A percentile compares a stretch with the other conserved stretches of the same genome.
Conservation (phyloP, 75 land plant species). For the Cunninghamia lanceolata region DNA sequence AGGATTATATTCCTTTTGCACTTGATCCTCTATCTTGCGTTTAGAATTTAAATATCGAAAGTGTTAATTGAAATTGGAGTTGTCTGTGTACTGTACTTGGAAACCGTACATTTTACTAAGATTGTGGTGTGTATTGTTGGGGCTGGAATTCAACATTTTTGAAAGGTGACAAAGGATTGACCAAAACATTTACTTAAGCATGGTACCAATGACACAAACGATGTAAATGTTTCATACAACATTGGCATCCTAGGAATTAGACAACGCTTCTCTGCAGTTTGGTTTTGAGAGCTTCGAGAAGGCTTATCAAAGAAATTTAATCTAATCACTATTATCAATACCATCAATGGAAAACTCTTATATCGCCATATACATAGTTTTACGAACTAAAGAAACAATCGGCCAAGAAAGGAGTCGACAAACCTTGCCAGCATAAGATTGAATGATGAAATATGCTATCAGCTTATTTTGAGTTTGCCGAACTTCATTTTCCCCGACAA, state of each 20-base stretch:
- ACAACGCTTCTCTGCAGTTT: not conserved
- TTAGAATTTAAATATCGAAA: not conserved
- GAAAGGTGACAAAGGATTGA: not conserved
- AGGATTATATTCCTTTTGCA: not conserved
- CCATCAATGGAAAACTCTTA: too few relatives aligned
- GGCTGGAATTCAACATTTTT: not conserved
- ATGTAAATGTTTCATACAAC: not conserved
- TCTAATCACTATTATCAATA: too few relatives aligned
- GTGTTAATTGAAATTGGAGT: not conserved
- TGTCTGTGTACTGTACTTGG: not conserved
- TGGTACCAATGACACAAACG: not conserved
- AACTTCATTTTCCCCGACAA: too few relatives aligned
- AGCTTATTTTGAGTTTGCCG: too few relatives aligned
- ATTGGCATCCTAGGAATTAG: not conserved
- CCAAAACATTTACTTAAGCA: not conserved
- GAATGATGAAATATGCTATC: too few relatives aligned
- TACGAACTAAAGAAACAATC: too few relatives aligned
- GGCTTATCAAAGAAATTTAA: too few relatives aligned
- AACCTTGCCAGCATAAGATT: too few relatives aligned
- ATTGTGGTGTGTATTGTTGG: not conserved
- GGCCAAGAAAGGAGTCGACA: too few relatives aligned
- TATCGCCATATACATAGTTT: too few relatives aligned
- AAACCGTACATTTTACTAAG: not conserved
- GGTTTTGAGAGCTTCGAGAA: not conserved
- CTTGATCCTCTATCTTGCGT: not conserved